Evolutionary conservation across 2,329 filamentous ascomycete genomes (phyloP).

Genomic region (Lasiodiplodia gonubiensis): DNA sequence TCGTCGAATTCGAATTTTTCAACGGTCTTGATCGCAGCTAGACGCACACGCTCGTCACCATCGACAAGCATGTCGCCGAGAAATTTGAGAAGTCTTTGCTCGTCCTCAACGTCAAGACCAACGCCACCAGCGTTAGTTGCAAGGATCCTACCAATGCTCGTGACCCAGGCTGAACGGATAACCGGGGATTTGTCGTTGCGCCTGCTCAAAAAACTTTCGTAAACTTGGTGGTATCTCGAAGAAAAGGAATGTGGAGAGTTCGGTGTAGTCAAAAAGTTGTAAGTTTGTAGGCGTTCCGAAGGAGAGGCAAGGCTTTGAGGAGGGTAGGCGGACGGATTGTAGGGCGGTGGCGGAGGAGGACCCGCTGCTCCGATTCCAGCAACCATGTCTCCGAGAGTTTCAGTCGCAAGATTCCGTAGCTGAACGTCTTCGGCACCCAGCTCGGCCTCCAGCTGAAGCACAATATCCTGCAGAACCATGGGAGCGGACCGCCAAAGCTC

Average conservation of each 20-base stretch:
- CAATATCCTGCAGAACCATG: constrained; percentile 85
- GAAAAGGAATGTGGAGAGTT: constrained; percentile 89
- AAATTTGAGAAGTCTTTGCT: constrained; percentile 73
- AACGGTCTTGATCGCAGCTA: constrained; percentile 86
- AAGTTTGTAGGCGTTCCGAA: constrained; percentile 41
- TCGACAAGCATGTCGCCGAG: constrained; percentile 84
- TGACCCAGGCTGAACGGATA: constrained; percentile 86
- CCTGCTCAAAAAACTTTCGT: constrained; percentile 82
- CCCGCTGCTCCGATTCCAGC: constrained; percentile 92
- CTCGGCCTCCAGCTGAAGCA: constrained; percentile 92
- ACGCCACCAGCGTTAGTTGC: constrained; percentile 91
- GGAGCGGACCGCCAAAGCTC: constrained; percentile 95
- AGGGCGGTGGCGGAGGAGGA: constrained; percentile 70
- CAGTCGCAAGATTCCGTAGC: constrained; percentile 83
- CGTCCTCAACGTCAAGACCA: constrained; percentile 82
- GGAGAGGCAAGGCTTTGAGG: constrained; percentile 62
- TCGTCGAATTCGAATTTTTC: constrained; percentile 80
- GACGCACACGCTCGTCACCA: constrained; percentile 85
- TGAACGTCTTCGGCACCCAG: constrained; percentile 87
- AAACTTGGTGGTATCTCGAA: constrained; percentile 77
- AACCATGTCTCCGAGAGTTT: constrained; percentile 94
- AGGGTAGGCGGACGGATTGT: constrained; percentile 88
- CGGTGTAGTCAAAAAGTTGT: constrained; percentile 76
- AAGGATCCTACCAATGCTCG: constrained; percentile 81
- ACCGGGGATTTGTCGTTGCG: constrained; percentile 83